Conservation (phyloP, 176 grass and related monocot genomes). For the Poa annua region DNA sequence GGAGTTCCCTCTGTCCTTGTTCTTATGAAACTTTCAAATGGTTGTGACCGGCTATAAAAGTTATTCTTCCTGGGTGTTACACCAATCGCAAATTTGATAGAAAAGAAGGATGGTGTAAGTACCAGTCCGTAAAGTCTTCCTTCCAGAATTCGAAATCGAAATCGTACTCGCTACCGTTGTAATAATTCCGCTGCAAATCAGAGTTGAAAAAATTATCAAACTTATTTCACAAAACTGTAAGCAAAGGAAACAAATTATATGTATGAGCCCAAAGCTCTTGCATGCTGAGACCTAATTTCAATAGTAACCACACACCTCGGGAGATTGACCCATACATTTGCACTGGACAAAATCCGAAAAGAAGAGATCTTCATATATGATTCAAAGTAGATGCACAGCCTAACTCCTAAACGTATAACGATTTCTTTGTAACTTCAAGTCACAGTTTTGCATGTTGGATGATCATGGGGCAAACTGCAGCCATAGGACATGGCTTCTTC, state of each 20-base stretch:
- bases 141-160: not conserved
- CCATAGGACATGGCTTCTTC: too few species aligned
- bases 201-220: constrained; percentile 17
- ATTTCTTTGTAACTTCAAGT: too few species aligned
- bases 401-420: not conserved
- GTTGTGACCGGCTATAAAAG: not conserved
- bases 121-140: not conserved
- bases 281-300: not conserved
- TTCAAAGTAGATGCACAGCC: not conserved
- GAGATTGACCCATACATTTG: not conserved
- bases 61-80: not conserved
- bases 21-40: not conserved
- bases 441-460: too few species aligned
- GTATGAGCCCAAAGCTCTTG: not conserved
- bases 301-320: not conserved
- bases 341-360: not conserved
- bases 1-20: not conserved
- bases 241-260: not conserved
- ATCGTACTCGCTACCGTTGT: not conserved
- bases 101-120: not conserved
- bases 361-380: not conserved
- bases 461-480: too few species aligned
- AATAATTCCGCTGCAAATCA: not conserved
- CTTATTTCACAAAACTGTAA: not conserved
- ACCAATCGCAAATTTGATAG: not conserved